Evolutionary conservation across 2,329 filamentous ascomycete species (phyloP).

Genomic region (Fusarium sp.): DNA sequence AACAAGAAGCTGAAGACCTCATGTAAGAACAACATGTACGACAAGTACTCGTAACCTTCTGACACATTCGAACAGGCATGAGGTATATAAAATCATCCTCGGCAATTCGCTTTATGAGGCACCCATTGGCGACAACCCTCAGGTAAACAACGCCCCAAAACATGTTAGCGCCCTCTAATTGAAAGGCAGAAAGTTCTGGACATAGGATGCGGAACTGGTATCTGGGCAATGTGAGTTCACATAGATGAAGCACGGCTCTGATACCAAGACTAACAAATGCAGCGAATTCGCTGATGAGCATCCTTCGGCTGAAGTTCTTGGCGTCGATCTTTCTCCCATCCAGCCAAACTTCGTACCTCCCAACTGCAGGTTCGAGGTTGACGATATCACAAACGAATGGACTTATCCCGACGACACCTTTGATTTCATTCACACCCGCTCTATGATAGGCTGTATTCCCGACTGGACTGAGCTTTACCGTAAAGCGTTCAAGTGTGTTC

Average conservation of each 20-base stretch:
- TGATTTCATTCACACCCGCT: conserved; percentile 68
- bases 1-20: conserved; percentile 44
- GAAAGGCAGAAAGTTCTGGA: conserved; percentile 35
- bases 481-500: conserved; percentile 56
- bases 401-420: conserved; percentile 58
- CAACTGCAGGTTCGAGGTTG: conserved; percentile 72
- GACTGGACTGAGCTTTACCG: conserved; percentile 63
- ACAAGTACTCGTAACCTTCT: fast-evolving
- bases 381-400: conserved; percentile 65
- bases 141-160: not conserved
- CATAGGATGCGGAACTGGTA: conserved; percentile 51
- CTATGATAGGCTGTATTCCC: conserved; percentile 62
- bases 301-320: conserved; percentile 58
- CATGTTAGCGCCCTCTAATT: fast-evolving
- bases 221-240: conserved; percentile 47
- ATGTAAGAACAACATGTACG: not conserved
- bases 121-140: conserved; percentile 44
- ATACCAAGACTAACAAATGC: not conserved
- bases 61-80: conserved; percentile 22
- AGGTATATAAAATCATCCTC: conserved; percentile 43
- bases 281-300: conserved; percentile 51
- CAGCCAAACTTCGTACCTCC: conserved; percentile 66
- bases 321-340: conserved; percentile 67
- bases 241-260: fast-evolving
- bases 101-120: conserved; percentile 47